These are phyloP conservation scores for Carex scoparia DNA, from an alignment of 176 grass and related monocot species.

Conservation along the genomic window DNA sequence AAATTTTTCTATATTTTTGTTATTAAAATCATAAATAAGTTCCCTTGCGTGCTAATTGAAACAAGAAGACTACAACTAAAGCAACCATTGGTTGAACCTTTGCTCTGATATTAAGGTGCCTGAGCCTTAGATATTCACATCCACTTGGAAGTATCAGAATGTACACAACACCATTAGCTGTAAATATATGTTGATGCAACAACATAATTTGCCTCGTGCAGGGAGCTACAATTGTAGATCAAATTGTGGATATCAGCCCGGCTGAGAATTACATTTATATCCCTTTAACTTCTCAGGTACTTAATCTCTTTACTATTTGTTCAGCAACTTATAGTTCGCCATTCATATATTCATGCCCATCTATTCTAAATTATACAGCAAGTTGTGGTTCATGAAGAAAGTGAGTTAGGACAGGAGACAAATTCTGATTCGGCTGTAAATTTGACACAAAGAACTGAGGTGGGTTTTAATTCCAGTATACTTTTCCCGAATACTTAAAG, in stretches of 20 bases:
- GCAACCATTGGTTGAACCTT: neutral
- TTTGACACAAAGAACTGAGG: slow-evolving; percentile 45
- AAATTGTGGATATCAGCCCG: slow-evolving; percentile 70
- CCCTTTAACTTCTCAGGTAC: slow-evolving; percentile 57
- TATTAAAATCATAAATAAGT: neutral
- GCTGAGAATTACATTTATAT: slow-evolving; percentile 93
- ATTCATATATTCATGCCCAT: slow-evolving; percentile 10
- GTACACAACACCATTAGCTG: neutral
- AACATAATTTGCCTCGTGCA: slow-evolving; percentile 23
- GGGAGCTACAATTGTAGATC: slow-evolving; percentile 94
- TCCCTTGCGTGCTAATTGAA: neutral
- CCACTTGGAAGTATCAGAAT: neutral
- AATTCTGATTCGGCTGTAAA: slow-evolving; percentile 41
- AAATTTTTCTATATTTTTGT: neutral
- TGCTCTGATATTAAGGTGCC: neutral
- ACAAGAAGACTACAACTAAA: neutral
- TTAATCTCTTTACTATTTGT: slow-evolving; percentile 21
- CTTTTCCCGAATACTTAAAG: slow-evolving; percentile 6
- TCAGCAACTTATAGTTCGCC: slow-evolving; percentile 13
- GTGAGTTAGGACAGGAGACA: slow-evolving; percentile 25
- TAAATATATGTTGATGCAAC: neutral
- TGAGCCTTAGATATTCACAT: neutral
- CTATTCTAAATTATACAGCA: slow-evolving; percentile 47
- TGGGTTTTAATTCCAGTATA: slow-evolving; percentile 33
- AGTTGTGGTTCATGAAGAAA: slow-evolving; percentile 32